These are phyloP conservation scores for Penicillium sumatraense DNA, from an alignment of 2,329 filamentous ascomycete genomes.

Conservation along the genomic window DNA sequence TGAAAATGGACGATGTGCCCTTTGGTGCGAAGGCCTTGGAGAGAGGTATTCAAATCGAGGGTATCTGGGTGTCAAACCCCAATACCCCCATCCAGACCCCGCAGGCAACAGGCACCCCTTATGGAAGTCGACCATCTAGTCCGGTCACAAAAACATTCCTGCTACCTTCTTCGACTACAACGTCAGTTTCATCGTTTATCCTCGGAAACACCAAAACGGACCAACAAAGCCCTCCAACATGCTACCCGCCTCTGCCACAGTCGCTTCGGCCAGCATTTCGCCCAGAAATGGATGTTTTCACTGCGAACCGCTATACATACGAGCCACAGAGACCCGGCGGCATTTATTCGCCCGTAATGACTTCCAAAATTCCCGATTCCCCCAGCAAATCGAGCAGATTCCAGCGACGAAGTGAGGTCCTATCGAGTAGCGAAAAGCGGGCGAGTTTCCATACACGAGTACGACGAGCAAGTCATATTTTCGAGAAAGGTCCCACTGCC, in stretches of 20 bases:
- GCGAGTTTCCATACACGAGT: conserved; percentile 21
- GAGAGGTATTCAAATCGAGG: conserved; percentile 80
- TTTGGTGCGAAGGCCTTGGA: conserved; percentile 88
- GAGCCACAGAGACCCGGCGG: conserved; percentile 7
- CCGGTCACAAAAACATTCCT: neutral
- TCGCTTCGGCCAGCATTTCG: conserved; percentile 1
- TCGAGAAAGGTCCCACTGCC: conserved; percentile 2
- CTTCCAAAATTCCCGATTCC: neutral
- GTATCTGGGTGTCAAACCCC: conserved; percentile 73
- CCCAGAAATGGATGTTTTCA: conserved; percentile 9
- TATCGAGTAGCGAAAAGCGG: conserved; percentile 13
- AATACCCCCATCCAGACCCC: conserved; percentile 38
- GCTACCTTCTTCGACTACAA: neutral
- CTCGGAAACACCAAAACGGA: neutral
- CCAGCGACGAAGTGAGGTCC: conserved; percentile 10
- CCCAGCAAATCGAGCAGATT: conserved; percentile 7
- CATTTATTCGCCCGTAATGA: conserved; percentile 7
- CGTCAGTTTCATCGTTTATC: neutral
- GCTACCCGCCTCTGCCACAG: neutral
- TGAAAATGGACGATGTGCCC: conserved; percentile 67
- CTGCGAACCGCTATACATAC: conserved; percentile 10
- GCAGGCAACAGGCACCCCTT: conserved; percentile 26
- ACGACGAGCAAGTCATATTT: conserved; percentile 9
- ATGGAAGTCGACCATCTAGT: conserved; percentile 19
- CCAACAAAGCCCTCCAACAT: conserved; percentile 1